Evolutionary conservation across 2,329 filamentous ascomycete genomes (phyloP), one percentile per base, ranked within the genome.

Genomic region (Aspergillus bombycis): DNA sequence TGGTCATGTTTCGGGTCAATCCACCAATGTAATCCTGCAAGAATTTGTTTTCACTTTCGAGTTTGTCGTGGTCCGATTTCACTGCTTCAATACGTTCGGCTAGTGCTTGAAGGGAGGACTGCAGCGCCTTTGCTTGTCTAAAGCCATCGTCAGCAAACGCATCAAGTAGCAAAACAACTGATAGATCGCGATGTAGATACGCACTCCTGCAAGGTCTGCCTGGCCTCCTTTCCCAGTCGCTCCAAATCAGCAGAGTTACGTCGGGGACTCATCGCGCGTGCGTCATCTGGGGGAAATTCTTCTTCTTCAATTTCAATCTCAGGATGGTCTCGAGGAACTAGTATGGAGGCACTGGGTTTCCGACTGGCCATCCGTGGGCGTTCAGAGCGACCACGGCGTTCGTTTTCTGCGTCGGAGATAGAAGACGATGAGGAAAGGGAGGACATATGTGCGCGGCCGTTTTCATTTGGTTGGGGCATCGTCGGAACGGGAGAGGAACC

Each of bases 1-100:
- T 81, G 61, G 80, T 80, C 81, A 84, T 82, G 60, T 86, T 88
- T 72, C 92, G 92, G 87, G 97, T 98, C 61, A 98, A 85, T 74
- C 97, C 94, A 68, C 94, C 94, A 72, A 98, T 98, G 77, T 98
- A 98, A 78, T 97, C 97, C 79, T 98, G 94, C 55, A 99, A 81
- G 75, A 98, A 97, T 74, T 93, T 94, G 84, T 99, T 99, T 78
- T 97, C 94, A 78, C 87, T 95, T 79, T 98, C 94, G 60, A 99
- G 88, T 80, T 97, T 97, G 81, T 97, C 93, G 75, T 99, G 94
- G 75, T 98, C 94, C 71, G 91, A 90, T 78, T 93, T 92, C 67
- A 98, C 94, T 34, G 92, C 92, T 75, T 99, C 95, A 76, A 98
- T 96, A 58, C 93, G 91, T 79, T 97, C 92, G 69, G 97, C 93